Base-by-base conservation (phyloP, 495 filamentous ascomycete species). In the Astrothelium macrocarpum region DNA sequence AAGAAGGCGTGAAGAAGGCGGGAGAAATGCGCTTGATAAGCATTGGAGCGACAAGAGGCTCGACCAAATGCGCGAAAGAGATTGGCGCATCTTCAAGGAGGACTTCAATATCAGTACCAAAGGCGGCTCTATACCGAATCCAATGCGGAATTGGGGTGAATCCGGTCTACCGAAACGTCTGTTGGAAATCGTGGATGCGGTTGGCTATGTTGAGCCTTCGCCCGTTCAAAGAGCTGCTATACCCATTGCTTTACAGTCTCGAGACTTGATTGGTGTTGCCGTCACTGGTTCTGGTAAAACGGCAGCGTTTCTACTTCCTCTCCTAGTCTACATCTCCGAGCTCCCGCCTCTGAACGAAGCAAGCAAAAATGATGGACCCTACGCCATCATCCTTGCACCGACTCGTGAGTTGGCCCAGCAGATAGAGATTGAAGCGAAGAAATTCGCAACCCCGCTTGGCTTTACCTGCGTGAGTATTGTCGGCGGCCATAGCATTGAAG, bases 21-120 rank as follows among this genome's bases (percentile, higher is more conserved):
- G 87, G 7, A 78, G 87, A 59, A 86, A 81, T 68, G 81, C 82
- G 67, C 73, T 90, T 10, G 88, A 90, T 67, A 94, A 94, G 77
- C 95, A 99, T 75, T 99, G 95, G 95, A 95, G 90, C 56, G 91
- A 97, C 76, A 99, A 99, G 84, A 86, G 81, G 64, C 75, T 99
- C 69, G 90, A 94, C 18, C 88, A 94, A 69, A 99, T 99, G 94
- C 90, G 91, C 67, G 92, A 97, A 78, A 81, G 94, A 70, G 94
- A 99, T 73, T 99, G 95, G 95, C 89, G 94, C 71, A 97, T 99
- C 68, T 96, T 99, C 82, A 97, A 97, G 78, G 95, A 97, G 77
- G 94, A 99, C 72, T 97, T 96, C 79, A 95, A 96, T 70, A 99
- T 99, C 75, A 80, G 83, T 42, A 97, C 91, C 20, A 96, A 96